These are phyloP conservation scores for Nemania diffusa DNA, from an alignment of 2,329 filamentous ascomycete species.

Conservation along the genomic window DNA sequence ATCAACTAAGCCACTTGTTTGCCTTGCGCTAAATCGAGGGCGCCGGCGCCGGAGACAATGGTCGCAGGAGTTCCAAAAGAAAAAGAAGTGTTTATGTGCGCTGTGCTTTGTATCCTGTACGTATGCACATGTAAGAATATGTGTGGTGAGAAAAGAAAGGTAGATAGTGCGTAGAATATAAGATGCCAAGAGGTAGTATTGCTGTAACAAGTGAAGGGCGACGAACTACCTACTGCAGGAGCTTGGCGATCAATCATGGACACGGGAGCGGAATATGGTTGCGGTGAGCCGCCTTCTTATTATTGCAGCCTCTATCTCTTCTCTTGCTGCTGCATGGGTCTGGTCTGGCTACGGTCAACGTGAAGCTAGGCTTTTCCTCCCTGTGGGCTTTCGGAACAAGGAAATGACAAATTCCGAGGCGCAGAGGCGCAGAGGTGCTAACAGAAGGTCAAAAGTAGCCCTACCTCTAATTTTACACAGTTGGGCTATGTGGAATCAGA, in stretches of 20 bases:
- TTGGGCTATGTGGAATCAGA: slow-evolving; percentile 2
- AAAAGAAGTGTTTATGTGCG: slow-evolving; percentile 20
- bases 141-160: background rate
- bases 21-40: slow-evolving; percentile 15
- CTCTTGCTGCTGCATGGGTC: slow-evolving; percentile 10
- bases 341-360: slow-evolving; percentile 8
- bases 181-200: slow-evolving; percentile 26
- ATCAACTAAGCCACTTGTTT: slow-evolving; percentile 23
- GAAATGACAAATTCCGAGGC: slow-evolving; percentile 26
- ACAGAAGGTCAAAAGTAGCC: background rate
- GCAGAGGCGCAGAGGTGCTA: slow-evolving; percentile 10
- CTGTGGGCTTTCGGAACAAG: slow-evolving; percentile 21
- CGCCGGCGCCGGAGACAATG: slow-evolving; percentile 28
- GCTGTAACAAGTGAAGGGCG: slow-evolving; percentile 15
- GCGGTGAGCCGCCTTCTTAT: slow-evolving; percentile 33
- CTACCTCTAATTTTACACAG: slow-evolving; percentile 16
- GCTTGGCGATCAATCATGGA: slow-evolving; percentile 29
- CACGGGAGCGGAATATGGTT: slow-evolving; percentile 15
- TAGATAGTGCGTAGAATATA: slow-evolving; percentile 5
- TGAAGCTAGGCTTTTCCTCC: slow-evolving; percentile 2
- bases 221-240: slow-evolving; percentile 6
- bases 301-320: slow-evolving; percentile 6
- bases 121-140: background rate
- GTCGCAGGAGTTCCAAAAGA: slow-evolving; percentile 21
- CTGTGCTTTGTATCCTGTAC: background rate